Conservation (phyloP, 441 rosid species). For the Sinapis alba region DNA sequence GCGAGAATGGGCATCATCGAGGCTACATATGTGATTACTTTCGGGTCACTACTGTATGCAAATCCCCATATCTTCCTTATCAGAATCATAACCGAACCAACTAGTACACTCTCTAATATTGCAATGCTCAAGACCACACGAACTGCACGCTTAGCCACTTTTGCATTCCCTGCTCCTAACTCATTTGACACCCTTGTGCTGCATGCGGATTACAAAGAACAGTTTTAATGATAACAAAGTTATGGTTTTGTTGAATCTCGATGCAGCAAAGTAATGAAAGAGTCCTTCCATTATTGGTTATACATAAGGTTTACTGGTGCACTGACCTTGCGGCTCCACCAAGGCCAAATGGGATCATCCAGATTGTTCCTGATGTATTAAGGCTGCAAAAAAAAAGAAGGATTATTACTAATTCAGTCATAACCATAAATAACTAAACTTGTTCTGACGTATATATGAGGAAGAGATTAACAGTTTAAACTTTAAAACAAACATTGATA, state of each 20-base stretch:
- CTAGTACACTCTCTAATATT: conserved; percentile 49
- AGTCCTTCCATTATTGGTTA: neutral
- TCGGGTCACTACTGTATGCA: conserved; percentile 54
- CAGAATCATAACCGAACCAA: conserved; percentile 51
- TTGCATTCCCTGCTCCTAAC: conserved; percentile 65
- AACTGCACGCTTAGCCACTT: conserved; percentile 57
- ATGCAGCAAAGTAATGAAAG: neutral
- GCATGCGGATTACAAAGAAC: conserved; percentile 21
- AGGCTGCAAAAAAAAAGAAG: conserved; percentile 54
- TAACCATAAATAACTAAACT: neutral
- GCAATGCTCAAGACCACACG: conserved; percentile 39
- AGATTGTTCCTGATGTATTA: conserved; percentile 53
- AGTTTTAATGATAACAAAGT: neutral
- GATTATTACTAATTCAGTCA: neutral
- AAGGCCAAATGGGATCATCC: conserved; percentile 80
- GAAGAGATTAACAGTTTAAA: neutral
- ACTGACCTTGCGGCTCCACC: conserved; percentile 66
- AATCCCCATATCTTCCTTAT: conserved; percentile 68
- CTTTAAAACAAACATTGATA: neutral
- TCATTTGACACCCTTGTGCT: conserved; percentile 84
- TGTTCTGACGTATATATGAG: neutral
- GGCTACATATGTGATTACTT: conserved; percentile 54
- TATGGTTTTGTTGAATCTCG: neutral
- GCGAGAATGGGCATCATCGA: conserved; percentile 55
- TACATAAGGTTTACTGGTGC: neutral